These are phyloP conservation scores for Leccinum fuscescens DNA, from an alignment of 1,284 basidiomycete species.

Conservation along the genomic window DNA sequence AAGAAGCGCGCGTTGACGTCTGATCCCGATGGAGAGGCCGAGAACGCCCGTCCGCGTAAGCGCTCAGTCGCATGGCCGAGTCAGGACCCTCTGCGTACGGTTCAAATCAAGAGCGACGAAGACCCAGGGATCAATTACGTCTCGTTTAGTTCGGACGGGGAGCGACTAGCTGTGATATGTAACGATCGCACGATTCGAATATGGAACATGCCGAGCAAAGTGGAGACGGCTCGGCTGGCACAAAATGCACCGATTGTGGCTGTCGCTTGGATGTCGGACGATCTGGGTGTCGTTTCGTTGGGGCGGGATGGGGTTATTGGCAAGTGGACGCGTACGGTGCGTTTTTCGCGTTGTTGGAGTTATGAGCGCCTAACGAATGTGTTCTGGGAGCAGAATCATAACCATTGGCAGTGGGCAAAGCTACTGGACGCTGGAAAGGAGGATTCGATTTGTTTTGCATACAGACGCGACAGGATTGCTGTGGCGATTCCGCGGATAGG, in stretches of 20 bases:
- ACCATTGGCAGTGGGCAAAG: constrained; percentile 58
- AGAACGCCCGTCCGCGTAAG: constrained; percentile 32
- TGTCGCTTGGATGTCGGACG: constrained; percentile 56
- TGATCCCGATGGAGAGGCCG: constrained; percentile 25
- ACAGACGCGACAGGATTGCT: constrained; percentile 54
- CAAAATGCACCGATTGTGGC: constrained; percentile 44
- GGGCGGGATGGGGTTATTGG: constrained; percentile 55
- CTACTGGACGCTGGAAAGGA: constrained; percentile 48
- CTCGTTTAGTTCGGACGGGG: constrained; percentile 47
- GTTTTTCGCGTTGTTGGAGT: constrained; percentile 25
- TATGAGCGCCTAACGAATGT: neutral
- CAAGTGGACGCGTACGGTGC: constrained; percentile 55
- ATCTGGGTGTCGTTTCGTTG: constrained; percentile 52
- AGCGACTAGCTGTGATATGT: constrained; percentile 51
- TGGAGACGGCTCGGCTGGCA: constrained; percentile 37
- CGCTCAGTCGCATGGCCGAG: constrained; percentile 42
- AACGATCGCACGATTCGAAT: constrained; percentile 58
- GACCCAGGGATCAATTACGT: constrained; percentile 43
- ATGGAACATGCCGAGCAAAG: constrained; percentile 36
- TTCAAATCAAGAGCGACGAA: constrained; percentile 42
- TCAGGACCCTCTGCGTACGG: constrained; percentile 35
- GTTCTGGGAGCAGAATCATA: constrained; percentile 37
- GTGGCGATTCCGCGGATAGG: constrained; percentile 55
- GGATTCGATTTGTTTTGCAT: constrained; percentile 53
- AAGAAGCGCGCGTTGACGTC: constrained; percentile 31